A percentile compares a stretch with the other conserved stretches of the same genome.
These are phyloP conservation scores for Daldinia sp. DNA, from an alignment of 2,329 filamentous ascomycete genomes.

Conservation along the genomic window DNA sequence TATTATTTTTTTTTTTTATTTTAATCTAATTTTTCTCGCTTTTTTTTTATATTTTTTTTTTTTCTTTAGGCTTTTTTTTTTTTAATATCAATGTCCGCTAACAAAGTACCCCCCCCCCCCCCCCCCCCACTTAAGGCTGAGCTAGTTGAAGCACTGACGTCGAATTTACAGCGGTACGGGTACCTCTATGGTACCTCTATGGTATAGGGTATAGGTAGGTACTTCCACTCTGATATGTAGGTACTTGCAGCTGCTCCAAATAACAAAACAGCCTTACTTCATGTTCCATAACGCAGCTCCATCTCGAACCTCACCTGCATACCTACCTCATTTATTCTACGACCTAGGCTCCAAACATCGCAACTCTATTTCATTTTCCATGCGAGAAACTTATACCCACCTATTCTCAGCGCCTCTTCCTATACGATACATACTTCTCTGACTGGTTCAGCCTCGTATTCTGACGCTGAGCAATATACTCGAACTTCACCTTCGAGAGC, in stretches of 20 bases:
- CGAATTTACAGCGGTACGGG: conserved; percentile 9
- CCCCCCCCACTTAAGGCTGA: conserved; percentile 29
- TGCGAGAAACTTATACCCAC: neutral
- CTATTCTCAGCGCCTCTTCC: neutral
- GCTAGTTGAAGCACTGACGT: conserved; percentile 31
- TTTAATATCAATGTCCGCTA: no score
- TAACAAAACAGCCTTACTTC: conserved; percentile 5
- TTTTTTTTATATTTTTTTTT: no score
- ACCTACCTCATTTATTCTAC: neutral
- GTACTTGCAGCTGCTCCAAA: conserved; percentile 1
- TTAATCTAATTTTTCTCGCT: no score
- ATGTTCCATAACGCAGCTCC: neutral
- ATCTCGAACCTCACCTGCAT: neutral
- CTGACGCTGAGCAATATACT: conserved; percentile 28
- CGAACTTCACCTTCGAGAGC: conserved; percentile 13
- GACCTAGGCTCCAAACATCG: neutral
- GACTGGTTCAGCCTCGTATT: conserved; percentile 1
- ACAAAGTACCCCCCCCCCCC: no score
- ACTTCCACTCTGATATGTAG: no score
- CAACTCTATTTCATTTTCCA: neutral
- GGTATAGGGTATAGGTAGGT: neutral
- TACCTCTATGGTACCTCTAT: neutral
- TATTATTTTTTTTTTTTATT: no score
- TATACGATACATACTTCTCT: neutral
- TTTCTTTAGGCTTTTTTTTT: no score